These are phyloP conservation scores for Lactifluus rugatus DNA, from an alignment of 768 basidiomycete species.

Conservation along the genomic window DNA sequence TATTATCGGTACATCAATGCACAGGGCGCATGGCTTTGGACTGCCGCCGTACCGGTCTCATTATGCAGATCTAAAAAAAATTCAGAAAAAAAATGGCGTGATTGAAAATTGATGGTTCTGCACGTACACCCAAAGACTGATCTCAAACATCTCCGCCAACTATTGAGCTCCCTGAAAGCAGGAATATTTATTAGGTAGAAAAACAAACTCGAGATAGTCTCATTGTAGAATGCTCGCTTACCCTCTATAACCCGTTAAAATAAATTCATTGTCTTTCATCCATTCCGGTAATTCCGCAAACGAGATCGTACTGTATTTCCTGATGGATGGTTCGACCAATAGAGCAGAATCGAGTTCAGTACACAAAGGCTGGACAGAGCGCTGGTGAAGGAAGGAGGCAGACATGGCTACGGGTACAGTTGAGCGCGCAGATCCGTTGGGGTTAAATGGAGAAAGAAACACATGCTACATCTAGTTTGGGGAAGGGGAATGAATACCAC, in stretches of 20 bases:
- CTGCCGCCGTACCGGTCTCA: constrained; percentile 49
- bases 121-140: constrained; percentile 62
- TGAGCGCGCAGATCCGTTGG: no score
- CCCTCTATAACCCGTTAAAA: constrained; percentile 61
- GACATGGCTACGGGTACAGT: not conserved
- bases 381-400: constrained; percentile 1
- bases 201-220: not conserved
- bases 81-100: not conserved
- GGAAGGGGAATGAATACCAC: no score
- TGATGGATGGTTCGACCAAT: not conserved
- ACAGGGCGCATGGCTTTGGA: constrained; percentile 9
- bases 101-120: not conserved
- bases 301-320: constrained; percentile 26
- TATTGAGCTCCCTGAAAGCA: constrained; percentile 41
- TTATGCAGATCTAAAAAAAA: constrained; percentile 57
- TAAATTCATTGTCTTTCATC: constrained; percentile 69
- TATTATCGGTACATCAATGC: constrained; percentile 24
- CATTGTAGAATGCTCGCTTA: constrained; percentile 22
- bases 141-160: constrained; percentile 50
- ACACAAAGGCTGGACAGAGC: not conserved
- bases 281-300: constrained; percentile 59
- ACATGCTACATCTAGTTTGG: no score
- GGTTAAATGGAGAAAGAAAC: no score
- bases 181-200: not conserved
- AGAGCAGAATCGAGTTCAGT: not conserved